Evolutionary conservation across 805 yeast species (phyloP).

Genomic region (Metschnikowia proteae): DNA sequence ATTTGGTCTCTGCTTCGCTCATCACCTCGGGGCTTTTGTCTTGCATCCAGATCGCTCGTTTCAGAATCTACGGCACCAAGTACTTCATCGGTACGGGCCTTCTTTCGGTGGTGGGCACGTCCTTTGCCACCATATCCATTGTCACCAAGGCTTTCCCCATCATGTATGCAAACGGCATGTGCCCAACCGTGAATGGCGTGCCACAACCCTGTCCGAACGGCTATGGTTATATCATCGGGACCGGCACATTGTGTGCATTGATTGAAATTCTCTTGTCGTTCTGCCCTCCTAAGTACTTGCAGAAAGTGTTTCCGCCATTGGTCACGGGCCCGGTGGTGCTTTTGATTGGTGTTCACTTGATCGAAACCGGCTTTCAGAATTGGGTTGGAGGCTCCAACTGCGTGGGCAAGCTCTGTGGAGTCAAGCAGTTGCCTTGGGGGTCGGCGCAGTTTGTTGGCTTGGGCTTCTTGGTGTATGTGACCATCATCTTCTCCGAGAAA

Average conservation of each 20-base stretch:
- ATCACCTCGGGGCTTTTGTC: conserved; percentile 10
- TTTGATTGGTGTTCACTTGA: conserved; percentile 10
- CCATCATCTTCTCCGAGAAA: conserved; percentile 71
- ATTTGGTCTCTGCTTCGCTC: conserved; percentile 13
- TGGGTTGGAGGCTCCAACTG: conserved; percentile 14
- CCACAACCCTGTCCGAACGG: conserved; percentile 12
- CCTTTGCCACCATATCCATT: conserved; percentile 12
- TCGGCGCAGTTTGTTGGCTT: conserved; percentile 82
- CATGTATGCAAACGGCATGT: conserved; percentile 10
- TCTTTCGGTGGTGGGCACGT: conserved; percentile 14
- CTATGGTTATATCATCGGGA: conserved; percentile 8
- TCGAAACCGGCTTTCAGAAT: conserved; percentile 11
- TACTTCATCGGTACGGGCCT: conserved; percentile 14
- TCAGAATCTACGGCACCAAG: conserved; percentile 7
- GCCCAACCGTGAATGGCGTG: conserved; percentile 8
- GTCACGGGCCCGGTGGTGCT: conserved; percentile 15
- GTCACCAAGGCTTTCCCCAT: conserved; percentile 10
- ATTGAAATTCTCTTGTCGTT: conserved; percentile 9
- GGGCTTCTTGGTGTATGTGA: conserved; percentile 74
- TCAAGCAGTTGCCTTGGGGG: conserved; percentile 58
- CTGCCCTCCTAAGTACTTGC: conserved; percentile 8
- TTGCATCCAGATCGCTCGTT: conserved; percentile 10
- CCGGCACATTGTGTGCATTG: conserved; percentile 9
- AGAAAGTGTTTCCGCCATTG: conserved; percentile 11
- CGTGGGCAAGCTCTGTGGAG: conserved; percentile 10